phyloP scores from a whole-genome alignment of 306 rosid species.

The Vigna nakashimae region DNA sequence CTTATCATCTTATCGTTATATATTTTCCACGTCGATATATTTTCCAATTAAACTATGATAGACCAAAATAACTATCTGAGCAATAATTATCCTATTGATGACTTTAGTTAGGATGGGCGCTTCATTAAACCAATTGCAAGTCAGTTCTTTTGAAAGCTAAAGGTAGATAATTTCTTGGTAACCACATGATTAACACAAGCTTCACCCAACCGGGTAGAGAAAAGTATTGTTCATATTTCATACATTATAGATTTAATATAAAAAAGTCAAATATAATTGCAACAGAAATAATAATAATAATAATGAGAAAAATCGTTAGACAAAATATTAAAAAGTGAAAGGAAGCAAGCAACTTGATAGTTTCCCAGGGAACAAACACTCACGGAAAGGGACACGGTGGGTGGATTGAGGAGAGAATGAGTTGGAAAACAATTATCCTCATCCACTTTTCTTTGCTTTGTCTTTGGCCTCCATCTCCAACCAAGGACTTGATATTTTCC shows the following conservation, averaged over 20 bases:
- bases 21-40: not conserved
- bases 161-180: not conserved
- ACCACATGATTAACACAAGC: too few relatives aligned
- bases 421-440: slow-evolving; percentile 23
- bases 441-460: not conserved
- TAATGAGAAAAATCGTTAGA: not conserved
- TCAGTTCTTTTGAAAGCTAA: not conserved
- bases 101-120: not conserved
- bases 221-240: not conserved
- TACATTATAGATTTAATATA: not conserved
- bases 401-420: slow-evolving; percentile 30
- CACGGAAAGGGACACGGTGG: slow-evolving; percentile 38
- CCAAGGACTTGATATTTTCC: slow-evolving; percentile 28
- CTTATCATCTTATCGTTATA: slow-evolving; percentile 33
- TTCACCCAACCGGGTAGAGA: not conserved
- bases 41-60: not conserved
- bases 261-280: too few relatives aligned
- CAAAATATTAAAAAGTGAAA: not conserved
- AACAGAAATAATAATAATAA: not conserved
- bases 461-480: slow-evolving; percentile 26
- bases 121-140: not conserved
- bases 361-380: not conserved
- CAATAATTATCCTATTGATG: slow-evolving; percentile 6
- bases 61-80: not conserved
- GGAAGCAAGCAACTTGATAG: not conserved